Conservation (phyloP, 768 basidiomycete species). For the Baorangia bicolor region DNA sequence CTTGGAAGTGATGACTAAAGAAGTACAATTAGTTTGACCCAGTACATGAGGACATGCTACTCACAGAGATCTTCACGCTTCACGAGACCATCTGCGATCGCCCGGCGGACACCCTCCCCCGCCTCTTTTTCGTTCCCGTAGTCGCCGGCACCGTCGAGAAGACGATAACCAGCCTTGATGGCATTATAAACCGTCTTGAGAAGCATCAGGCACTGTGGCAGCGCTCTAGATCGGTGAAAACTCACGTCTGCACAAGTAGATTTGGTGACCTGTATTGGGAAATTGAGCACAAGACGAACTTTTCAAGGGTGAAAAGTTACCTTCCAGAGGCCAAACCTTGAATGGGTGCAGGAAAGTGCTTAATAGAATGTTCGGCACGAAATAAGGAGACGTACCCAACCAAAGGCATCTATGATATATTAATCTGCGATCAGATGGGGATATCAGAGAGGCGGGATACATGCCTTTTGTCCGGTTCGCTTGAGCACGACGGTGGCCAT, state of each 20-base stretch:
- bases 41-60: conserved; percentile 25
- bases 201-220: conserved; percentile 1
- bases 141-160: conserved; percentile 83
- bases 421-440: not conserved
- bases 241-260: conserved; percentile 59
- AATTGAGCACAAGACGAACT: not conserved
- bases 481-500: conserved; percentile 58
- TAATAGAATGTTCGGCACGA: not conserved
- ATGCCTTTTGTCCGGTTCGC: conserved; percentile 59
- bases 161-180: conserved; percentile 83
- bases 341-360: not conserved
- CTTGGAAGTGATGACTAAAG: conserved; percentile 81
- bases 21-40: not conserved
- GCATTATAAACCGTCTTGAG: conserved; percentile 76
- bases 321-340: conserved; percentile 75
- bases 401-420: conserved; percentile 58
- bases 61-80: conserved; percentile 85
- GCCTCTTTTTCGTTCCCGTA: conserved; percentile 90
- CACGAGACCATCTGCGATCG: conserved; percentile 78
- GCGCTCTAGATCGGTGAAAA: not conserved
- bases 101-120: conserved; percentile 73
- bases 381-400: conserved; percentile 48
- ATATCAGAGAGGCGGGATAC: not conserved
- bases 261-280: conserved; percentile 49
- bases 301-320: conserved; percentile 31